Evolutionary conservation across 2,329 filamentous ascomycete genomes (phyloP).

Genomic region (Arthrinium puccinioides): DNA sequence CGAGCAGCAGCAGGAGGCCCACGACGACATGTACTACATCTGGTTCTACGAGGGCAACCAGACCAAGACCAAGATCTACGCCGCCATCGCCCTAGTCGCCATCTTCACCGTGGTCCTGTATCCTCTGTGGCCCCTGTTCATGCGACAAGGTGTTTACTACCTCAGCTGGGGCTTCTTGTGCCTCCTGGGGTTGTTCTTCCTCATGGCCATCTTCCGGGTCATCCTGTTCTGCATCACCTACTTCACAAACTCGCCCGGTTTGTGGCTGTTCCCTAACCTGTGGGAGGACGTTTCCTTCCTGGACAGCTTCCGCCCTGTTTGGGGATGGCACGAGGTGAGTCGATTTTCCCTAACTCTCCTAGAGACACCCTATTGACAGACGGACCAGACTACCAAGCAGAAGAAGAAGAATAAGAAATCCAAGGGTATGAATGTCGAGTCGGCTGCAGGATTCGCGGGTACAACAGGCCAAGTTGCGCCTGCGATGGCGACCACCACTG

Average conservation of each 20-base stretch:
- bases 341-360: too few species aligned
- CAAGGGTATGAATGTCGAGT: conserved; percentile 24
- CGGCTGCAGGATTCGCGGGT: conserved; percentile 38
- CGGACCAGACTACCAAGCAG: conserved; percentile 24
- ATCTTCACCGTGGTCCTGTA: conserved; percentile 92
- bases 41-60: conserved; percentile 96
- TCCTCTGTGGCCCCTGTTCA: conserved; percentile 86
- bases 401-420: conserved; percentile 54
- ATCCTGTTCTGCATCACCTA: conserved; percentile 93
- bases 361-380: too few species aligned
- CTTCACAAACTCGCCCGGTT: conserved; percentile 72
- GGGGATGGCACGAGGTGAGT: conserved; percentile 95
- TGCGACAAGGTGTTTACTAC: conserved; percentile 95
- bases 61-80: conserved; percentile 89
- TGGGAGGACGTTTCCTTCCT: conserved; percentile 99
- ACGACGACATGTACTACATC: conserved; percentile 85
- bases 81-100: conserved; percentile 68
- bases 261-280: conserved; percentile 98
- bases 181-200: conserved; percentile 87
- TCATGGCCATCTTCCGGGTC: conserved; percentile 93
- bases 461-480: conserved; percentile 46
- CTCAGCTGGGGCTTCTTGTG: conserved; percentile 89
- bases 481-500: conserved; percentile 48
- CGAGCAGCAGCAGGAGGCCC: conserved; percentile 88
- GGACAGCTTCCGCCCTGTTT: conserved; percentile 90